phyloP scores from a whole-genome alignment of 441 rosid genomes.

The Flueggea neowawraea region DNA sequence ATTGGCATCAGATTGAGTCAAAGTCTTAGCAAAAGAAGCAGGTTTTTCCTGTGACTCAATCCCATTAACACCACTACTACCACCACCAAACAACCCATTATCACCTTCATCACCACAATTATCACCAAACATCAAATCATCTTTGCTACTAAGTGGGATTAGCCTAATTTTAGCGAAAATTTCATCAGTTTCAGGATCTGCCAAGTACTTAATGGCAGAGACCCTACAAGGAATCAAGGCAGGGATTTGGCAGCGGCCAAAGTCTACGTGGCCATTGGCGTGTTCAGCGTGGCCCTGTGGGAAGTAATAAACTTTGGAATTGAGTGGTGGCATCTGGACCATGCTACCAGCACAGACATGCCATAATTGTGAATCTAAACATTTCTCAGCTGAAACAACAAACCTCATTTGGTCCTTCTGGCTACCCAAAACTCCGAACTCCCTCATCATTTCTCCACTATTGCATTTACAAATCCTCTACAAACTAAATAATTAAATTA shows the following conservation, averaged over 20 bases:
- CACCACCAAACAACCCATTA: conserved; percentile 24
- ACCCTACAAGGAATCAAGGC: conserved; percentile 61
- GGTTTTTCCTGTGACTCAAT: conserved; percentile 54
- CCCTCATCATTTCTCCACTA: conserved; percentile 29
- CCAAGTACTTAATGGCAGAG: conserved; percentile 71
- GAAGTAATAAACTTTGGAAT: conserved; percentile 78
- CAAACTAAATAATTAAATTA: no score
- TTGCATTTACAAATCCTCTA: background rate
- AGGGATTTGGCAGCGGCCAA: conserved; percentile 45
- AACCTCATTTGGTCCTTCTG: conserved; percentile 35
- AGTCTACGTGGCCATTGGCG: conserved; percentile 60
- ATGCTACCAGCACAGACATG: conserved; percentile 98
- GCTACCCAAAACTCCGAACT: conserved; percentile 45
- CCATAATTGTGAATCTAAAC: conserved; percentile 95
- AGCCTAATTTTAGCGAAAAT: conserved; percentile 72
- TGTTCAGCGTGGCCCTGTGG: conserved; percentile 99
- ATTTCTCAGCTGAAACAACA: conserved; percentile 36
- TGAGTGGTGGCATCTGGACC: conserved; percentile 84
- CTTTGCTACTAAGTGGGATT: conserved; percentile 39
- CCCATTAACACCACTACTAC: conserved; percentile 3
- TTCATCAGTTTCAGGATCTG: conserved; percentile 89
- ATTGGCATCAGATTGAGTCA: conserved; percentile 98
- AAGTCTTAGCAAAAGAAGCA: conserved; percentile 87
- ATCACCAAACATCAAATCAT: conserved; percentile 10
- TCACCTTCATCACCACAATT: conserved; percentile 31